Evolutionary conservation across 257 asterid species (phyloP).

Genomic region (Capsicum chinense): DNA sequence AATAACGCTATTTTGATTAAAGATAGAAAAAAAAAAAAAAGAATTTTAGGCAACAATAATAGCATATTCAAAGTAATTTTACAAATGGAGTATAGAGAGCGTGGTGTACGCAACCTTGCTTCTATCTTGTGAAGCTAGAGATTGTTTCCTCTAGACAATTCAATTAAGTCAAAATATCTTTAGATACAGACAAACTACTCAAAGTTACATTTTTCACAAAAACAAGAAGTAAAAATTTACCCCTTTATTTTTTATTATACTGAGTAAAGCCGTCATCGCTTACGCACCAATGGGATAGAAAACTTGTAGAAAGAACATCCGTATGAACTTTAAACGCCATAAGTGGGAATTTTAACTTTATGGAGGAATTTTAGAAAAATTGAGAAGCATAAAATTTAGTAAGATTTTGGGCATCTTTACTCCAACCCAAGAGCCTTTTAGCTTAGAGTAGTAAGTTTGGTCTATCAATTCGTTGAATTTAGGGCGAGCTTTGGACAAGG

Average conservation of each 20-base stretch:
- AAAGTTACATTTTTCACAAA: neutral
- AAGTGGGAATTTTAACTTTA: constrained; percentile 25
- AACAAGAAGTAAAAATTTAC: neutral
- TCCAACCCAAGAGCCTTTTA: neutral
- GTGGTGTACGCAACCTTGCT: too few species aligned
- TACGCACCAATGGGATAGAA: neutral
- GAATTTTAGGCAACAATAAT: neutral
- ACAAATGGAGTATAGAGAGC: too few species aligned
- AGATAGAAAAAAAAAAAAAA: neutral
- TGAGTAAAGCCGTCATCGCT: neutral
- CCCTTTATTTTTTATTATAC: neutral
- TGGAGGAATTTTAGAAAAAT: neutral
- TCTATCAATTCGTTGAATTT: neutral
- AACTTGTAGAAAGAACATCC: neutral
- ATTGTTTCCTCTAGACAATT: too few species aligned
- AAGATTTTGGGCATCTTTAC: constrained; percentile 18
- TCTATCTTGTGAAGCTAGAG: too few species aligned
- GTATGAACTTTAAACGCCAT: neutral
- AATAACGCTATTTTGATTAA: neutral
- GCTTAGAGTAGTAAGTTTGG: neutral
- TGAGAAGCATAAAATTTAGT: constrained; percentile 23
- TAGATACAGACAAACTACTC: neutral
- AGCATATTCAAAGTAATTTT: too few species aligned
- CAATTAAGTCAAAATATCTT: neutral
- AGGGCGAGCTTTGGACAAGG: neutral